Evolutionary conservation across 1,139 yeast genomes (phyloP).

Genomic region (Sugiyamaella pinicola): DNA sequence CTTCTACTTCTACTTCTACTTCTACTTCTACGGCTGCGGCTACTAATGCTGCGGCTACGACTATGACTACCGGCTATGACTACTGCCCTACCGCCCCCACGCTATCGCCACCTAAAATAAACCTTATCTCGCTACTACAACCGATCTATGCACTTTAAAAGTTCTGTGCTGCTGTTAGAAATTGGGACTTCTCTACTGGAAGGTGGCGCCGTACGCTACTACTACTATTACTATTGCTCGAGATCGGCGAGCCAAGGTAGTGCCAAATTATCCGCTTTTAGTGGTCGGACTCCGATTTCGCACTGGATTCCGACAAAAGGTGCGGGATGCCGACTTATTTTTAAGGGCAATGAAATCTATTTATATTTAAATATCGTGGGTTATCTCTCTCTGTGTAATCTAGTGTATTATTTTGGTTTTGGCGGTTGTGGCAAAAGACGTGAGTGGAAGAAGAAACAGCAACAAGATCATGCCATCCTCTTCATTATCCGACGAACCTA

Average conservation of each 20-base stretch:
- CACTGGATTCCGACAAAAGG: conserved; percentile 1
- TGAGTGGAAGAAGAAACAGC: neutral
- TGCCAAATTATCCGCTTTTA: neutral
- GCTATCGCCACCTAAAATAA: neutral
- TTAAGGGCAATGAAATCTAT: neutral
- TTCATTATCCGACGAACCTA: no score
- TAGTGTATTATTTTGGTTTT: neutral
- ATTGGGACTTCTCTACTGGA: neutral
- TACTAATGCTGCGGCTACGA: neutral
- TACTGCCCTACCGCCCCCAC: neutral
- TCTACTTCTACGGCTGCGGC: neutral
- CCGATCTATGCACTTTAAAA: neutral
- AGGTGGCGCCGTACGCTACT: conserved; percentile 6
- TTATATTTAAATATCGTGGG: neutral
- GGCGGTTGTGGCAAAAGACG: neutral
- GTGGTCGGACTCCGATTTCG: conserved; percentile 14
- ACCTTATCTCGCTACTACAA: neutral
- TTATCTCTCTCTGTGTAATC: neutral
- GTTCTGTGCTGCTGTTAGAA: neutral
- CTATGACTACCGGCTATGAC: neutral
- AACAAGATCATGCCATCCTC: neutral
- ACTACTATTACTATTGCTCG: neutral
- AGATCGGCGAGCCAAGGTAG: conserved; percentile 4
- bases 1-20: neutral
- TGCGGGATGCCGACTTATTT: neutral